Base-by-base conservation (phyloP, 108 stramenopile species). In the Pseudonitzschia delicatissima region DNA sequence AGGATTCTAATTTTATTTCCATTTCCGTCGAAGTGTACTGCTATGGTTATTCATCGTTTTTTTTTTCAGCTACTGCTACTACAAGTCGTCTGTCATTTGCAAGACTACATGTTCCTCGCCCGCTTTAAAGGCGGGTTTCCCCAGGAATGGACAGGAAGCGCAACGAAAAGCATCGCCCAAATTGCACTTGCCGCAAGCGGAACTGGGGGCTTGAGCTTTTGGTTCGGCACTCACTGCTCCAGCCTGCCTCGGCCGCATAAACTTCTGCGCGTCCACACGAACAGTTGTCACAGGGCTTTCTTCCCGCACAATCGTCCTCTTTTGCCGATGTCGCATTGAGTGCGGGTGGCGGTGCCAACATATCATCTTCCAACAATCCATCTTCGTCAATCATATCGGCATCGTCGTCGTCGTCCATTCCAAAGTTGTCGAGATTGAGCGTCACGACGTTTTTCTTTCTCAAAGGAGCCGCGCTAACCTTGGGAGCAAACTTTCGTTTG, bases 131-230 rank as follows among this genome's bases (percentile, higher is more conserved):
- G 96, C 94, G 12, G 98, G 98, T 72, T 82, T 91, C 12, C 97
- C 98, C 42, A 97, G 75, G 78, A 94, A 96, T 1, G 98, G 98
- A 69, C 98, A 99, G 18, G 78, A 72, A 2, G 95, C 97, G 76
- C 98, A 99, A n/a, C 98, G 92, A 81, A 99, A 99, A 29, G 98
- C 98, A 79, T 99, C 98, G 33, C 98, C 98, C 77, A 95, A 80
- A 49, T 69, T 82, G 81, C 98, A 99, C 81, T 93, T 97, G n/a
- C 98, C 98, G 77, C 98, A 99, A 11, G 82, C 67, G 33, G 85
- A 88, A 15, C 78, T 80, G 21, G 61, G 68, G 33, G 64, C 77
- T 71, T 66, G 58, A 5, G 13, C 29, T 15, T 49, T 63, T 39
- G 47, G 42, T 13, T 2, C 53, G n/a, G 53, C 53, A 11, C 53